Evolutionary conservation across 306 rosid genomes (phyloP), one percentile per base, ranked within the genome.

Genomic region (Neltuma alba): DNA sequence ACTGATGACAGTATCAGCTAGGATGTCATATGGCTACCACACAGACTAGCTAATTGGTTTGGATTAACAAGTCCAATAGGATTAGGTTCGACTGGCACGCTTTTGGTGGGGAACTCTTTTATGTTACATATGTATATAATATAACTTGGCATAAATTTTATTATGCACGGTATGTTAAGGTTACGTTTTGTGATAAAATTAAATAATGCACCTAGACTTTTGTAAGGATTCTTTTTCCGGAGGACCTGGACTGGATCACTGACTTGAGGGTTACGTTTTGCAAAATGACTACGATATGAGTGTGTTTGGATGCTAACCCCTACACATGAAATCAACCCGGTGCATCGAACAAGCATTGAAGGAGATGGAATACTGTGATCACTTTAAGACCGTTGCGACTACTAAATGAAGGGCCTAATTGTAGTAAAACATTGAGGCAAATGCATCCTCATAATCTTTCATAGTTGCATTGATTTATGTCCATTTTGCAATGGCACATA

Each of bases 391-490:
- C 55, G 41, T 75, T 60, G 58, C 70, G 27, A 28, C 30, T 42
- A 40, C 58, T 78, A 67, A 38, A 23, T 14, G 47, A 60, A 33
- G 65, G 65, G 79, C 25, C 58, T 50, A 48, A 62, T 62, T 64
- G 20, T 47, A 34, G 74, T 27, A 58, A 73, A 79, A 15, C 34
- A 54, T 62, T 36, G 11, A 28, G 23, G 34, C 44, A 57, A 45
- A 41, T 14, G 36, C 63, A 2, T 57, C 47, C 77, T 68, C 25
- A 65, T 65, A 58, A 58, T 64, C 50, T 45, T 47, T 42, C 52
- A 11, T 66, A 20, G 58, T 80, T n/a, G 70, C 81, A 78, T 78
- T 81, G 41, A 78, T 74, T 68, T 38, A 57, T 60, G 62, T 74
- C 60, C 76, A 78, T 60, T 67, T 63, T 74, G 64, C 69, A 67